These are phyloP conservation scores for Solanum chacoense DNA, from an alignment of 305 asterid genomes.

Conservation along the genomic window DNA sequence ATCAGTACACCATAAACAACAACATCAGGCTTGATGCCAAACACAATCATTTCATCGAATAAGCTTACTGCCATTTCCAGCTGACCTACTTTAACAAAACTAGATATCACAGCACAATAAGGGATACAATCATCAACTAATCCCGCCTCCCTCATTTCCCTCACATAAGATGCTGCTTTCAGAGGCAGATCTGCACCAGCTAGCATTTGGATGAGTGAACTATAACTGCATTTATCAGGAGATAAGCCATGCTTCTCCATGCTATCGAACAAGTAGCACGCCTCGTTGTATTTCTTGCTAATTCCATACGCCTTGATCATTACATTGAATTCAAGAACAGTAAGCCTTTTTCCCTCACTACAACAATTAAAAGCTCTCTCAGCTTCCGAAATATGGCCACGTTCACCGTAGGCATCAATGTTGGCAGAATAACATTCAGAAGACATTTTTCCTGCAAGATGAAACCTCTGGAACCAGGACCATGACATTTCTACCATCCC, in stretches of 20 bases:
- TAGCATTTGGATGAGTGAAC: conserved; percentile 71
- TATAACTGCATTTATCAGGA: conserved; percentile 80
- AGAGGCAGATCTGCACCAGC: conserved; percentile 66
- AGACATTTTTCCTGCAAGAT: conserved; percentile 59
- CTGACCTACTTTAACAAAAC: conserved; percentile 55
- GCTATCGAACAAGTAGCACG: conserved; percentile 58
- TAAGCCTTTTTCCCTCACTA: conserved; percentile 24
- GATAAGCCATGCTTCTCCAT: conserved; percentile 45
- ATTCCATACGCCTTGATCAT: conserved; percentile 92
- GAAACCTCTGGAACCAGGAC: conserved; percentile 78
- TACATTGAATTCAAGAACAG: conserved; percentile 66
- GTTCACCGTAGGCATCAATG: conserved; percentile 87
- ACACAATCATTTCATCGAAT: conserved; percentile 50
- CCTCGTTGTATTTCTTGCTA: conserved; percentile 56
- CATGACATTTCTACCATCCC: conserved; percentile 56
- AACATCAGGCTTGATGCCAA: conserved; percentile 53
- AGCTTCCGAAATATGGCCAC: conserved; percentile 56
- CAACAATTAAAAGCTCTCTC: conserved; percentile 59
- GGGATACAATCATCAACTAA: conserved; percentile 66
- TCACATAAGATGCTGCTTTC: conserved; percentile 43
- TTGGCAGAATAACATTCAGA: conserved; percentile 84
- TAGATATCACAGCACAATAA: conserved; percentile 68
- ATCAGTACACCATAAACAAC: conserved; percentile 70
- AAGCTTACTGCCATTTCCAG: conserved; percentile 46
- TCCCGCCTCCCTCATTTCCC: conserved; percentile 61